Base-by-base conservation (phyloP, 768 basidiomycete species). In the Lactarius indigo region DNA sequence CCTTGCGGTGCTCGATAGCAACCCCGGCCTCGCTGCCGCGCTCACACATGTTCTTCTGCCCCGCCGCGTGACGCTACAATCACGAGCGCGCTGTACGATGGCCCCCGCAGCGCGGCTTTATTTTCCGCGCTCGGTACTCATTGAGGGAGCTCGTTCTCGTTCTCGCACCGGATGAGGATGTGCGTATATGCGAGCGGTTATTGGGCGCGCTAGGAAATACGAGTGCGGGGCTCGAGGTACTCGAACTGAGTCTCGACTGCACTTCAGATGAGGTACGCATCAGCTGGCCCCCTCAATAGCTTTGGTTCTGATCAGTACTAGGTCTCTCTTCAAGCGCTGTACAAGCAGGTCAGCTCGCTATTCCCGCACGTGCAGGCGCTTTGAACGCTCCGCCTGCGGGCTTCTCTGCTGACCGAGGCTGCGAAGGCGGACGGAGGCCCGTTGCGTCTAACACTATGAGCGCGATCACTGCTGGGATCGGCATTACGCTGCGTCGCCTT, bases 1-100 rank as follows among this genome's bases (percentile, higher is more conserved):
- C n/a, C n/a, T n/a, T n/a, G n/a, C n/a, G n/a, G n/a, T 63, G 35
- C 67, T 77, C 37, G 52, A 70, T 58, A 73, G 68, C 0, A 75
- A 74, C n/a, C 69, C 73, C 71, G 2, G 65, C 63, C 7, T 71
- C 66, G 17, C 63, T n/a, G n/a, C 76, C 10, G 72, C 72, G 2
- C 75, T 71, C 1, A 72, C 71, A n/a, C n/a, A n/a, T n/a, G n/a
- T n/a, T 12, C 72, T 76, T 15, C 73, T 75, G 5, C 39, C 77
- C 18, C 52, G 59, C 52, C 57, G 67, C 39, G 68, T 73, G 17
- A 66, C 66, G 26, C 59, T 78, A n/a, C 72, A 70, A 61, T 78
- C n/a, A 68, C 74, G 15, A 70, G 68, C n/a, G 77, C 77, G 12
- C 69, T 78, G 28, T 77, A 76, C 64, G 77, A 78, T 30, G 77